Evolutionary conservation across 202 grass and related monocot genomes (phyloP).

Genomic region (Cymbopogon flexuosus): DNA sequence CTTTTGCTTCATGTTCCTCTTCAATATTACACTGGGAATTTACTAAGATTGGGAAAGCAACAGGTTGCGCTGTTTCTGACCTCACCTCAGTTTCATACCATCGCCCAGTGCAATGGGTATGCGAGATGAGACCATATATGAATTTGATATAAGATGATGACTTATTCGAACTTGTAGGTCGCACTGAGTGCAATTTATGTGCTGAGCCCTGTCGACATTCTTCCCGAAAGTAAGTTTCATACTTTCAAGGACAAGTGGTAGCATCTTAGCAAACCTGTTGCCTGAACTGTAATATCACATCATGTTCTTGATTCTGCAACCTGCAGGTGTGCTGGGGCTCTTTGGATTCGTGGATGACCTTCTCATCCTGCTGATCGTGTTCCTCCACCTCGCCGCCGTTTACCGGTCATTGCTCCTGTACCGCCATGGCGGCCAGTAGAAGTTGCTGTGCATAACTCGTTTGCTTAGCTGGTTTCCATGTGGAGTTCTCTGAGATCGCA

Average conservation of each 20-base stretch:
- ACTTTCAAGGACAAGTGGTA: not conserved
- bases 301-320: not conserved
- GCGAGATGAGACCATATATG: not conserved
- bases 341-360: constrained; percentile 76
- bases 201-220: constrained; percentile 79
- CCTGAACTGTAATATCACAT: not conserved
- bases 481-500: not conserved
- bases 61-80: constrained; percentile 28
- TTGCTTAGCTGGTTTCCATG: not conserved
- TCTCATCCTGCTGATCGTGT: constrained; percentile 69
- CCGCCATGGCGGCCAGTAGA: constrained; percentile 59
- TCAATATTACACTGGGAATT: not conserved
- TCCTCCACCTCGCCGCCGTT: constrained; percentile 74
- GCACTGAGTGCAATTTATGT: constrained; percentile 68
- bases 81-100: constrained; percentile 22
- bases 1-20: not conserved
- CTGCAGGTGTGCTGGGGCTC: constrained; percentile 62
- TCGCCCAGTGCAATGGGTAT: constrained; percentile 25
- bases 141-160: constrained; percentile 17
- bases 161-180: constrained; percentile 56
- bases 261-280: not conserved
- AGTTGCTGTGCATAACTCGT: not conserved
- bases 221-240: constrained; percentile 61
- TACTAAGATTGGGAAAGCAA: not conserved
- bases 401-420: constrained; percentile 84